phyloP scores from a whole-genome alignment of 2,329 filamentous ascomycete species.

The Aureobasidium sp. region DNA sequence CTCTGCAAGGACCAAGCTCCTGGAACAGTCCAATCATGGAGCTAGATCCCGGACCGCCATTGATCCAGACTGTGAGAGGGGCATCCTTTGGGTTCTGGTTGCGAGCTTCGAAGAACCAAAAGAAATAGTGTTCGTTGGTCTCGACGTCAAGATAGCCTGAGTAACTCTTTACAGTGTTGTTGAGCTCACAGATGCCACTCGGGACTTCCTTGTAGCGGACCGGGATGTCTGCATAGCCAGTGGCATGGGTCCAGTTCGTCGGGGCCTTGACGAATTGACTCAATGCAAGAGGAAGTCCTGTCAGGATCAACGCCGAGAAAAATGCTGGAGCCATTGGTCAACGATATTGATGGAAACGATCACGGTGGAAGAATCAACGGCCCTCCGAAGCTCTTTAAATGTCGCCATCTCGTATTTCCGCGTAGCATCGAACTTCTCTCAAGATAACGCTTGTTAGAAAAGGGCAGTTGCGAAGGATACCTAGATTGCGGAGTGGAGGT shows the following conservation, averaged over 20 bases:
- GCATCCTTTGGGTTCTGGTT: slow-evolving; percentile 42
- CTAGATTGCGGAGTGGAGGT: not conserved
- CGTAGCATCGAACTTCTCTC: not conserved
- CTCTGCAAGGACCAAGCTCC: slow-evolving; percentile 45
- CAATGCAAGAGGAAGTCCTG: slow-evolving; percentile 5
- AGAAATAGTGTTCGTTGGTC: slow-evolving; percentile 46
- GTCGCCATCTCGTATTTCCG: not conserved
- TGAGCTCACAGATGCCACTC: slow-evolving; percentile 47
- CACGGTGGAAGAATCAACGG: not conserved
- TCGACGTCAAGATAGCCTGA: slow-evolving; percentile 47
- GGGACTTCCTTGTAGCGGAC: slow-evolving; percentile 52
- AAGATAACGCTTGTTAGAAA: slow-evolving; percentile 8
- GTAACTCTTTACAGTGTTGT: slow-evolving; percentile 47
- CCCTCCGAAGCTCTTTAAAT: not conserved
- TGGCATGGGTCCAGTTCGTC: slow-evolving; percentile 34
- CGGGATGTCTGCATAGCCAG: slow-evolving; percentile 39
- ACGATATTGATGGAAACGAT: not conserved
- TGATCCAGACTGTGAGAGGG: slow-evolving; percentile 53
- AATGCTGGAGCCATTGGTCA: not conserved
- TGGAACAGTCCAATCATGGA: slow-evolving; percentile 49
- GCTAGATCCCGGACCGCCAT: slow-evolving; percentile 50
- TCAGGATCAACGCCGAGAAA: not conserved
- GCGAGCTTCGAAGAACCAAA: slow-evolving; percentile 49
- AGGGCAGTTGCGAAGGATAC: not conserved
- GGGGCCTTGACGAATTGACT: slow-evolving; percentile 39